phyloP scores from a whole-genome alignment of 768 basidiomycete genomes.

The Austroboletus eburneus region DNA sequence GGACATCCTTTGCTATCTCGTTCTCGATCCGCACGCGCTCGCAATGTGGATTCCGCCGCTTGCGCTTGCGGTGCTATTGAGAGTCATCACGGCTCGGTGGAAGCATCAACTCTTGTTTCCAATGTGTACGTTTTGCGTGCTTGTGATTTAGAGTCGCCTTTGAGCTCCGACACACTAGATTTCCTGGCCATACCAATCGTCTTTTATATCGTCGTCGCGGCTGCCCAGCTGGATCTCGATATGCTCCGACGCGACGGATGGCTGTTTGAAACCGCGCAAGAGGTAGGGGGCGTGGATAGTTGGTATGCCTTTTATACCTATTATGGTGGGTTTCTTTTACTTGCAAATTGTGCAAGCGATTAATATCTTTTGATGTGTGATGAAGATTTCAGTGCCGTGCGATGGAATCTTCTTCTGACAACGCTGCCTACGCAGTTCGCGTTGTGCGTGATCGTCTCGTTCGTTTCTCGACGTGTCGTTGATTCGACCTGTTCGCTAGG shows the following conservation, averaged over 20 bases:
- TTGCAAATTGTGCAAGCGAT: neutral
- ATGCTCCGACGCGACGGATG: constrained; percentile 66
- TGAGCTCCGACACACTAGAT: constrained; percentile 39
- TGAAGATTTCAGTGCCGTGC: constrained; percentile 58
- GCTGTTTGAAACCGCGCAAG: constrained; percentile 67
- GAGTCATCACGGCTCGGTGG: constrained; percentile 74
- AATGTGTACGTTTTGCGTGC: constrained; percentile 49
- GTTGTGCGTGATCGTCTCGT: constrained; percentile 47
- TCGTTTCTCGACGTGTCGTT: constrained; percentile 1
- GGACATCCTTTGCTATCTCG: constrained; percentile 64
- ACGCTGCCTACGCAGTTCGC: constrained; percentile 95
- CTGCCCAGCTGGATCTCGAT: constrained; percentile 55
- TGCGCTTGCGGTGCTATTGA: constrained; percentile 66
- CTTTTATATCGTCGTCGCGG: constrained; percentile 78
- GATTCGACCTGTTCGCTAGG: constrained; percentile 36
- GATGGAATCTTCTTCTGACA: constrained; percentile 64
- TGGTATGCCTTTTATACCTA: constrained; percentile 90
- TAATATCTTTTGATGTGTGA: no score
- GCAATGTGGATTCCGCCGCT: constrained; percentile 79
- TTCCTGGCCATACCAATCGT: constrained; percentile 74
- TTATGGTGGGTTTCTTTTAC: constrained; percentile 49
- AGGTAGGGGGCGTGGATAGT: constrained; percentile 28
- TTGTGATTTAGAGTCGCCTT: no score
- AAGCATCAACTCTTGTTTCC: constrained; percentile 93
- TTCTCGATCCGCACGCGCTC: constrained; percentile 58